Conservation (phyloP, 331 rosid genomes). For the Spiraea crenata region DNA sequence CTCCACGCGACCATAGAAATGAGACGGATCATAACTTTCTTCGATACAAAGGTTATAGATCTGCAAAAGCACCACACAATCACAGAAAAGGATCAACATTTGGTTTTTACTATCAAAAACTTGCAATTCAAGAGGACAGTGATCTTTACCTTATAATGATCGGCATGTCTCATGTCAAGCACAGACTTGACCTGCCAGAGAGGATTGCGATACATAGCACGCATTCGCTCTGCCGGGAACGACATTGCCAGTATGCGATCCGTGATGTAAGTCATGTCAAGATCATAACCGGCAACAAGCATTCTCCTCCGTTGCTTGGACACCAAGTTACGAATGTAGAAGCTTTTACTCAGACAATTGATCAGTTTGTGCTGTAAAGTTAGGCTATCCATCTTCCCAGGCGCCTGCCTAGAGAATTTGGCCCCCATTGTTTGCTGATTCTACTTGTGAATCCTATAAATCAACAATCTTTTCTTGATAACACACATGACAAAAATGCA, state of each 20-base stretch:
- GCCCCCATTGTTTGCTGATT: conserved; percentile 61
- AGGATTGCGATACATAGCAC: conserved; percentile 91
- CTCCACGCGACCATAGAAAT: conserved; percentile 84
- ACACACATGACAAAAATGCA: neutral
- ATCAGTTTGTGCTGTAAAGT: conserved; percentile 60
- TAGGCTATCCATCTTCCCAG: conserved; percentile 34
- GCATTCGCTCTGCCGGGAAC: conserved; percentile 87
- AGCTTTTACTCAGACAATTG: conserved; percentile 58
- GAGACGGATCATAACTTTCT: conserved; percentile 72
- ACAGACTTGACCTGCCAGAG: conserved; percentile 98
- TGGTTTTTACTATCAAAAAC: neutral
- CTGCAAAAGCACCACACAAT: conserved; percentile 38
- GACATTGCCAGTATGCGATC: conserved; percentile 89
- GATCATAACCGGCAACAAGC: conserved; percentile 95
- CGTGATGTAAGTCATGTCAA: conserved; percentile 93
- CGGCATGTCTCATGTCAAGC: conserved; percentile 79
- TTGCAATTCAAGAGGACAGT: neutral
- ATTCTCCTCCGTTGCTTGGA: conserved; percentile 88
- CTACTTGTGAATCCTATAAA: conserved; percentile 19
- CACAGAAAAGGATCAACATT: neutral
- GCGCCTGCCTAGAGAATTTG: conserved; percentile 49
- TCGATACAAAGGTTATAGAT: conserved; percentile 90
- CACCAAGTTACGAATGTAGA: conserved; percentile 78
- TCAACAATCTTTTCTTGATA: neutral
- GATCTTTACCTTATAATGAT: conserved; percentile 62